Conservation (phyloP, 2,329 filamentous ascomycete species). For the Colletotrichum falcatum region DNA sequence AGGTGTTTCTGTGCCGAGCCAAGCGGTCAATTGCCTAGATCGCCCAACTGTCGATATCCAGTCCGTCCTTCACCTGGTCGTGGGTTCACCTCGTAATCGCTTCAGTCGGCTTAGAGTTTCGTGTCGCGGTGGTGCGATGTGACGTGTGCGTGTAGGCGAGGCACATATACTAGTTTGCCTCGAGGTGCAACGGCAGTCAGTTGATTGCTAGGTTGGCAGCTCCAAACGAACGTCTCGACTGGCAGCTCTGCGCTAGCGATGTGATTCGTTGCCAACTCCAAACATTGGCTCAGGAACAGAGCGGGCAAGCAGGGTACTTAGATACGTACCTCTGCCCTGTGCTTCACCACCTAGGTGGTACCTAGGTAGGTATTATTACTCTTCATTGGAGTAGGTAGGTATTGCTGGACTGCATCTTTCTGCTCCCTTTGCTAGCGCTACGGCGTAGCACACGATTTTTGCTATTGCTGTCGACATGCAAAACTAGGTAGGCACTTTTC, state of each 20-base stretch:
- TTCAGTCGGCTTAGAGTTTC: constrained; percentile 13
- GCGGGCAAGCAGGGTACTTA: background rate
- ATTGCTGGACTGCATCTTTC: background rate
- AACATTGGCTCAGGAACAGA: constrained; percentile 5
- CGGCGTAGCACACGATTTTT: background rate
- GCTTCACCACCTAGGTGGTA: constrained; percentile 1
- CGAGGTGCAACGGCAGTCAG: constrained; percentile 26
- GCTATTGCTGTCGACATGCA: background rate
- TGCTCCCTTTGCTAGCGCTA: background rate
- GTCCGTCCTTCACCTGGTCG: background rate
- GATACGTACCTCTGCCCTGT: constrained; percentile 32
- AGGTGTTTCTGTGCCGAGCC: background rate
- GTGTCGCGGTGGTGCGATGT: background rate
- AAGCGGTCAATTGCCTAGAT: constrained; percentile 18
- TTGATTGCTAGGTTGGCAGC: constrained; percentile 40
- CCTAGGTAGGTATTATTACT: too few relatives aligned
- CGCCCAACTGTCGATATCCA: background rate
- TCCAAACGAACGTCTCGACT: constrained; percentile 34
- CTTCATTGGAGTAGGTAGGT: background rate
- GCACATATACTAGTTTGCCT: constrained; percentile 31
- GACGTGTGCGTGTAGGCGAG: constrained; percentile 19
- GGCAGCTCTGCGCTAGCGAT: constrained; percentile 39
- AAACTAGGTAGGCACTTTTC: background rate
- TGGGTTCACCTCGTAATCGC: background rate
- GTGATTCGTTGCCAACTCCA: constrained; percentile 28